A percentile compares a stretch with the other conserved stretches of the same genome.
phyloP scores from a whole-genome alignment of 768 basidiomycete species.

The Xerocomellus amylosporus region DNA sequence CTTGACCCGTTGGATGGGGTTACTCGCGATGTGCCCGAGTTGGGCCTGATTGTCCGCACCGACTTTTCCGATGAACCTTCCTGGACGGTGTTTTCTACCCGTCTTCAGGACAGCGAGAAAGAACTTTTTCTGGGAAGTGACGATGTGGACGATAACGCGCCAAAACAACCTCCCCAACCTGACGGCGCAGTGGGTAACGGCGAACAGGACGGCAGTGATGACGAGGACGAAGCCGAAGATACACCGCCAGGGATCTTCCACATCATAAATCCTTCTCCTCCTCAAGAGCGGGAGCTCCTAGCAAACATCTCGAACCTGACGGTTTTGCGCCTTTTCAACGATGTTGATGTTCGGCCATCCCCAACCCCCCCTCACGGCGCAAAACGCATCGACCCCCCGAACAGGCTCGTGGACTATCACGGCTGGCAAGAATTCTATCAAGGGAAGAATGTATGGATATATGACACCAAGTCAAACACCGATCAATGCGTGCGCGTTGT shows the following conservation, averaged over 20 bases:
- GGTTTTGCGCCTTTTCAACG: constrained; percentile 67
- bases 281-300: constrained; percentile 42
- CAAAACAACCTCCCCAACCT: constrained; percentile 14
- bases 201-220: constrained; percentile 17
- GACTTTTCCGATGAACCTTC: constrained; percentile 67
- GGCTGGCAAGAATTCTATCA: constrained; percentile 74
- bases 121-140: constrained; percentile 42
- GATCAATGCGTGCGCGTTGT: constrained; percentile 72
- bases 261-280: constrained; percentile 45
- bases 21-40: constrained; percentile 43
- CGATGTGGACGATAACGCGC: constrained; percentile 25
- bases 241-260: constrained; percentile 48
- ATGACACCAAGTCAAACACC: constrained; percentile 60
- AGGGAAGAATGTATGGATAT: constrained; percentile 73
- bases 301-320: constrained; percentile 58
- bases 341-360: constrained; percentile 60
- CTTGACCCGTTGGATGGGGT: constrained; percentile 53
- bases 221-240: constrained; percentile 30
- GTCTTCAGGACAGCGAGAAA: constrained; percentile 54
- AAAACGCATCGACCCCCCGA: constrained; percentile 46
- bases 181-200: constrained; percentile 18
- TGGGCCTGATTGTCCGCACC: constrained; percentile 69
- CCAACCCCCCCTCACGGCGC: constrained; percentile 46
- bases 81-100: constrained; percentile 54
- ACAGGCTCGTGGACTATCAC: constrained; percentile 57